Conservation (phyloP, 305 asterid genomes). For the Fraxinus xanthoxyloides region DNA sequence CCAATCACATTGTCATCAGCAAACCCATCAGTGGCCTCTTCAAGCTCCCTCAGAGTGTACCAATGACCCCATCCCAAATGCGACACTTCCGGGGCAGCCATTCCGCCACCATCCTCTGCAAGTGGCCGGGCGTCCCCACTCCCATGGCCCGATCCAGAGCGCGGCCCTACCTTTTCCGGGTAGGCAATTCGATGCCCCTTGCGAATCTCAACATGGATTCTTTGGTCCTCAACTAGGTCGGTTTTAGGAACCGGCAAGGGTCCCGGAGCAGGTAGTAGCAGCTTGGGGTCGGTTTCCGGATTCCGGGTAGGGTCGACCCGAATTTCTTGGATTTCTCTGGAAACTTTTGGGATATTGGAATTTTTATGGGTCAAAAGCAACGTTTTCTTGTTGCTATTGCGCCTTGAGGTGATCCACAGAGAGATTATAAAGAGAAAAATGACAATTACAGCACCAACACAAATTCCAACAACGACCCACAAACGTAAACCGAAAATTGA, state of each 20-base stretch:
- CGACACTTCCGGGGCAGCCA: constrained; percentile 74
- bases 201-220: constrained; percentile 57
- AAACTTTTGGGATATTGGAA: constrained; percentile 59
- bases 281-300: constrained; percentile 39
- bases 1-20: constrained; percentile 84
- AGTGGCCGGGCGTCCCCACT: constrained; percentile 46
- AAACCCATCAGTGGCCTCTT: constrained; percentile 61
- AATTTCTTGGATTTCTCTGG: constrained; percentile 79
- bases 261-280: constrained; percentile 31
- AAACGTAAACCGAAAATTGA: constrained; percentile 76
- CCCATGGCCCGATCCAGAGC: constrained; percentile 47
- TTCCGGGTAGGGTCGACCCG: constrained; percentile 52
- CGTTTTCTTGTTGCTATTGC: constrained; percentile 34
- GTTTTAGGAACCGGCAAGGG: constrained; percentile 51
- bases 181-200: constrained; percentile 49
- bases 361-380: constrained; percentile 30
- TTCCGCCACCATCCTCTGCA: constrained; percentile 32
- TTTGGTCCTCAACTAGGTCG: constrained; percentile 37
- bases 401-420: constrained; percentile 70
- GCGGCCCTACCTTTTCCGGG: constrained; percentile 44
- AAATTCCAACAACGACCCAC: constrained; percentile 80
- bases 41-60: constrained; percentile 88
- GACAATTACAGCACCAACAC: constrained; percentile 79
- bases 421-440: constrained; percentile 67
- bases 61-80: constrained; percentile 99